Evolutionary conservation across 2,329 filamentous ascomycete species (phyloP).

Genomic region (Trichophaea hybrida): DNA sequence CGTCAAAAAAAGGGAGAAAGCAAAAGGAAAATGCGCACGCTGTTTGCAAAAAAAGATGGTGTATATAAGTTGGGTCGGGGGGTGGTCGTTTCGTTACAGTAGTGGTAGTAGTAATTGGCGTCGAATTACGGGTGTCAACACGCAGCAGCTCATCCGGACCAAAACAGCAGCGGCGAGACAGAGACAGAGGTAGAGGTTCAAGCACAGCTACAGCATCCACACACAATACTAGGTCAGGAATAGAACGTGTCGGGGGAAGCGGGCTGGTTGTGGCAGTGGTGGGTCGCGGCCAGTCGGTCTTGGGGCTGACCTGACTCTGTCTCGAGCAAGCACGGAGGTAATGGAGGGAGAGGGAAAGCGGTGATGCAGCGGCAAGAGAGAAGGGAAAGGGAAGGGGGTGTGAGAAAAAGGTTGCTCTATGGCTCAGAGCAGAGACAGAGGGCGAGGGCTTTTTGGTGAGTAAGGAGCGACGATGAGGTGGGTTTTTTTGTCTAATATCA

Average conservation of each 20-base stretch:
- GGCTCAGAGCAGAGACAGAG: background rate
- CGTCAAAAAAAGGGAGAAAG: background rate
- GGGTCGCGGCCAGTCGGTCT: background rate
- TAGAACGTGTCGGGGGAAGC: background rate
- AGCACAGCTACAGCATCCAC: background rate
- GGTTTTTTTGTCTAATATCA: background rate
- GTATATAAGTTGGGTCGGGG: background rate
- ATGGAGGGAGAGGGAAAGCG: background rate
- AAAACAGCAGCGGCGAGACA: background rate
- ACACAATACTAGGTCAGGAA: background rate
- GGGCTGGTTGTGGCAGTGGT: background rate
- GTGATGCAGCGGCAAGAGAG: background rate
- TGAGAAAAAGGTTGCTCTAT: background rate
- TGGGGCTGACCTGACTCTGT: background rate
- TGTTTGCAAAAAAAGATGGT: background rate
- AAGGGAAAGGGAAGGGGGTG: background rate
- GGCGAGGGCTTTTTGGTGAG: background rate
- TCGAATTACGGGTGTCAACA: background rate
- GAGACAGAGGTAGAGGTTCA: background rate
- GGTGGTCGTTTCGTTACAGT: constrained; percentile 1
- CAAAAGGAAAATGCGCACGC: background rate
- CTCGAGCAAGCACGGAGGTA: background rate
- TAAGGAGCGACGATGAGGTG: background rate
- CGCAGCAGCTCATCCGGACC: background rate
- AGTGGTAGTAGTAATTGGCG: background rate